phyloP scores from a whole-genome alignment of 768 basidiomycete genomes.

The Termitomyces sp. region DNA sequence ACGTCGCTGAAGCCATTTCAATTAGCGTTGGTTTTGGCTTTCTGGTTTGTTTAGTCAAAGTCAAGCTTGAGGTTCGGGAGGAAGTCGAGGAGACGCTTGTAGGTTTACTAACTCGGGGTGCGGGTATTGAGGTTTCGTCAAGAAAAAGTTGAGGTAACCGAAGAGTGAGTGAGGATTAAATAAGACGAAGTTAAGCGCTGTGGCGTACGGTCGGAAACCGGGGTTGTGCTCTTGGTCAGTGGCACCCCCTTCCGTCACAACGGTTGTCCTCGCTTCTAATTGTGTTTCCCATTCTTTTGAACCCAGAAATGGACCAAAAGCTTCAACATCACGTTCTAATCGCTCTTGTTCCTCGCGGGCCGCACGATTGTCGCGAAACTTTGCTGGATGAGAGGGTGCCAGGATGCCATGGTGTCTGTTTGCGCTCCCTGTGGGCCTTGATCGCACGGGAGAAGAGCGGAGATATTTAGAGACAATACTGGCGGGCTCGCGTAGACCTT shows the following conservation, averaged over 20 bases:
- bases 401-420: slow-evolving; percentile 6
- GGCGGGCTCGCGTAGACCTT: slow-evolving; percentile 6
- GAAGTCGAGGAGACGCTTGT: background rate
- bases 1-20: background rate
- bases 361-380: slow-evolving; percentile 3
- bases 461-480: slow-evolving; percentile 11
- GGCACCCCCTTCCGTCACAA: background rate
- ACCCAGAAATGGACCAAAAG: slow-evolving; percentile 7
- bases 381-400: slow-evolving; percentile 1
- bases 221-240: background rate
- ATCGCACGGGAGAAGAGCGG: slow-evolving; percentile 2
- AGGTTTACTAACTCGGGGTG: background rate
- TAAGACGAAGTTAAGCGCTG: background rate
- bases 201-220: background rate
- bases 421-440: background rate
- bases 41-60: background rate
- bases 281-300: background rate
- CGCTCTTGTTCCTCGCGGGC: slow-evolving; percentile 1
- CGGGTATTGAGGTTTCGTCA: background rate
- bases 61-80: background rate
- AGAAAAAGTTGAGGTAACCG: slow-evolving; percentile 5
- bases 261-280: background rate
- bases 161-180: too few species aligned
- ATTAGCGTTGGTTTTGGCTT: background rate
- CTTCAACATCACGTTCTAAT: slow-evolving; percentile 7